Base-by-base conservation (phyloP, 2,329 filamentous ascomycete species). In the Pyrenophora seminiperda region DNA sequence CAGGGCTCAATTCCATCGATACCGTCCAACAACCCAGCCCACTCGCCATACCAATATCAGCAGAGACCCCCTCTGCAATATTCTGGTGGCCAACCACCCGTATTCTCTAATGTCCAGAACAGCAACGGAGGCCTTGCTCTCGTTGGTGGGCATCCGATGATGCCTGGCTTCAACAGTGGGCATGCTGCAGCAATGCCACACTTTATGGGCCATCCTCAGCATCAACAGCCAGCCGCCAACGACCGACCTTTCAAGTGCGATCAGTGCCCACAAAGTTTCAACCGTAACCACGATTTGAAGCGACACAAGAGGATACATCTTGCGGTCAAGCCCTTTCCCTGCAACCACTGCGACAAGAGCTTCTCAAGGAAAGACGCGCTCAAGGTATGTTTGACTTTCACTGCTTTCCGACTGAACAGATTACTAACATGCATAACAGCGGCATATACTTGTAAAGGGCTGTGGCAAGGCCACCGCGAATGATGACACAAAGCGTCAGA, bases 211-310 rank as follows among this genome's bases (percentile, higher is more conserved):
- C 82, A 82, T 49, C 79, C 81, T 10, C 72, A 71, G 22, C 75
- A 76, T 38, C 81, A 80, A 56, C 66, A 80, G 54, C 75, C 77
- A 15, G 77, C 80, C 7, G 79, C 82, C 20, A 87, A 88, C 48
- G 93, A 97, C 62, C 85, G 93, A 4, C 94, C 94, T 0, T 97
- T 96, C 79, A 92, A 92, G 74, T 99, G 94, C 71, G 91, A 97
- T 62, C 83, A 89, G 68, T 99, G 94, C 67, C 85, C 89, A 0
- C 91, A 96, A 71, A 92, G 90, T 30, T 99, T 99, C 77, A 97
- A 96, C 73, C 82, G 94, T 4, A 97, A 97, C 59, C 94, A 97
- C 68, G 94, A 97, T 68, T 75, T 97, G 63, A 99, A 99, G 76
- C 83, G 94, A 42, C 94, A 99, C 73, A 96, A 96, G 79, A 81